Conservation (phyloP, 129 eudicot genomes). For the Erigeron canadensis region DNA sequence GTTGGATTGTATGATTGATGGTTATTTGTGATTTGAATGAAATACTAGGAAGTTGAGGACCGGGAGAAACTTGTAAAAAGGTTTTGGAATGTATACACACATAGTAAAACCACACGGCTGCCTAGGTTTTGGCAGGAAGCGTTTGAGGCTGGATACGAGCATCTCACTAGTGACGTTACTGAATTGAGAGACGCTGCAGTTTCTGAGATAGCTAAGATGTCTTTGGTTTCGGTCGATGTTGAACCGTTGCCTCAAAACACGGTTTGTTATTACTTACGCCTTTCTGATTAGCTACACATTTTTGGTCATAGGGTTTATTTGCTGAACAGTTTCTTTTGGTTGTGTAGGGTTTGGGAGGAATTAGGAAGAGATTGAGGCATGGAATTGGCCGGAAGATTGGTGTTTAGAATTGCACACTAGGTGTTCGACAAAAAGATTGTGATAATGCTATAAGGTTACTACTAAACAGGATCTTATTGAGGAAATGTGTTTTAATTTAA, state of each 20-base stretch:
- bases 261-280: constrained; percentile 19
- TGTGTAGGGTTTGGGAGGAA: constrained; percentile 21
- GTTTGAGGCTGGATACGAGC: constrained; percentile 81
- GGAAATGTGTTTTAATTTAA: constrained; percentile 29
- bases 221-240: constrained; percentile 45
- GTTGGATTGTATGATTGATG: too few species aligned
- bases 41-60: constrained; percentile 73
- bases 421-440: constrained; percentile 26
- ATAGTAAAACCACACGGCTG: constrained; percentile 45
- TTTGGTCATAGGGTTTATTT: neutral
- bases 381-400: constrained; percentile 18
- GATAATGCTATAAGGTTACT: constrained; percentile 13
- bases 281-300: neutral
- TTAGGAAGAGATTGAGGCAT: constrained; percentile 30
- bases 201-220: constrained; percentile 83
- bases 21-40: neutral
- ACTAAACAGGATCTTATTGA: constrained; percentile 10
- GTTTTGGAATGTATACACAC: constrained; percentile 84
- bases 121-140: constrained; percentile 85
- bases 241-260: constrained; percentile 37
- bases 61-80: constrained; percentile 78
- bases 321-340: neutral
- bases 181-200: constrained; percentile 50
- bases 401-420: constrained; percentile 14
- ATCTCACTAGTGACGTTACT: constrained; percentile 59